Conservation (phyloP, 176 grass and related monocot genomes). For the Triticum turgidum region DNA sequence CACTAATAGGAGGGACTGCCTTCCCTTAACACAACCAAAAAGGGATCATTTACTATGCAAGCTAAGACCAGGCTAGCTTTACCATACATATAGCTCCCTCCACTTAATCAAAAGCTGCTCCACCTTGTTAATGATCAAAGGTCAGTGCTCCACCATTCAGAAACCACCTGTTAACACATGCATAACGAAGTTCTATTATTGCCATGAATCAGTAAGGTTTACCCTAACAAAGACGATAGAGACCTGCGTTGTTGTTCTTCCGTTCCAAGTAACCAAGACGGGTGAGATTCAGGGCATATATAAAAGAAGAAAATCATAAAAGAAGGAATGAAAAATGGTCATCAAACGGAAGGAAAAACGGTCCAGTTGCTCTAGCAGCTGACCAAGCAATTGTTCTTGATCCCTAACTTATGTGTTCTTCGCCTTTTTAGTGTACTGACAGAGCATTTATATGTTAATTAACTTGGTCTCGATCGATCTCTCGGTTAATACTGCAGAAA, state of each 20-base stretch:
- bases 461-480: too few species aligned
- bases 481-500: too few species aligned
- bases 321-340: too few species aligned
- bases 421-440: neutral
- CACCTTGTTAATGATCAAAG: slow-evolving; percentile 32
- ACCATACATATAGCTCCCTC: slow-evolving; percentile 25
- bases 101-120: slow-evolving; percentile 49
- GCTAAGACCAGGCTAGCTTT: slow-evolving; percentile 26
- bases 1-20: neutral
- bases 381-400: too few species aligned
- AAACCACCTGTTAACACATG: slow-evolving; percentile 20
- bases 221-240: neutral
- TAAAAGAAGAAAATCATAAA: neutral
- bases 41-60: slow-evolving; percentile 34
- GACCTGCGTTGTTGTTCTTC: neutral
- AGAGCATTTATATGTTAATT: too few species aligned
- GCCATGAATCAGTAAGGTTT: slow-evolving; percentile 28
- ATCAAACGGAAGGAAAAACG: too few species aligned
- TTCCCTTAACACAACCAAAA: slow-evolving; percentile 25
- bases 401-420: too few species aligned
- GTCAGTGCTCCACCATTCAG: slow-evolving; percentile 33
- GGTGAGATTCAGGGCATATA: neutral
- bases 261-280: neutral
- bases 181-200: slow-evolving; percentile 49
- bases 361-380: neutral